A percentile compares a stretch with the other conserved stretches of the same genome.
These are phyloP conservation scores for Fusarium transvaalense DNA, from an alignment of 2,329 filamentous ascomycete genomes.

Conservation along the genomic window DNA sequence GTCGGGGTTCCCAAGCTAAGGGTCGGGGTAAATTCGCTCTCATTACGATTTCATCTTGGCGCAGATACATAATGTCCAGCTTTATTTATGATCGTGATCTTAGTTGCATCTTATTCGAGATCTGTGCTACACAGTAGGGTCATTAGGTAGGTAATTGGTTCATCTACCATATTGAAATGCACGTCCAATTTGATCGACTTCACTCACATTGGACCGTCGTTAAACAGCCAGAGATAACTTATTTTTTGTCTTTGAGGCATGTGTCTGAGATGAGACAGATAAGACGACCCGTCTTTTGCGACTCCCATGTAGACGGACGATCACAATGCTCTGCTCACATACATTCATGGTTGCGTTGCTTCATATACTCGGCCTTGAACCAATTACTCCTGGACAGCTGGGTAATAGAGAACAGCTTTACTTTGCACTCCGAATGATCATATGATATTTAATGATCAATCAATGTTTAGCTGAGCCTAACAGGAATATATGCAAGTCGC, in stretches of 20 bases:
- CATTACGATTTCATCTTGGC: slow-evolving; percentile 5
- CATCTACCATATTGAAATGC: not conserved
- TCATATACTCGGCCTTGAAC: not conserved
- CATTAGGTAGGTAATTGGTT: not conserved
- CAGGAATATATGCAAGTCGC: too few species aligned
- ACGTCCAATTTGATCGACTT: not conserved
- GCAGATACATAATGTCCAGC: not conserved
- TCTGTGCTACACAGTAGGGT: not conserved
- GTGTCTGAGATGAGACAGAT: not conserved
- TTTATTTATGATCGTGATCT: slow-evolving; percentile 19
- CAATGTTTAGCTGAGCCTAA: not conserved
- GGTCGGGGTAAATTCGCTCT: slow-evolving; percentile 33
- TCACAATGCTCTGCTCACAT: not conserved
- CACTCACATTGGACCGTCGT: not conserved
- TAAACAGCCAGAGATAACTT: not conserved
- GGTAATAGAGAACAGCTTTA: not conserved
- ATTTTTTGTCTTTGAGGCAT: too few species aligned
- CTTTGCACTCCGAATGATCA: not conserved
- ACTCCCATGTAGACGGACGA: not conserved
- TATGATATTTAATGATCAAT: not conserved
- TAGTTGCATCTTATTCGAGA: slow-evolving; percentile 10
- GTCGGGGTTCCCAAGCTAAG: slow-evolving; percentile 38
- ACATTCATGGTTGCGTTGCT: not conserved
- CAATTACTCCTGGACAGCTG: too few species aligned
- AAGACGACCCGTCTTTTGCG: not conserved